Evolutionary conservation across 192 early-diverging fungal genomes (phyloP), one percentile per base, ranked within the genome.

Genomic region (Geranomyces michiganensis): DNA sequence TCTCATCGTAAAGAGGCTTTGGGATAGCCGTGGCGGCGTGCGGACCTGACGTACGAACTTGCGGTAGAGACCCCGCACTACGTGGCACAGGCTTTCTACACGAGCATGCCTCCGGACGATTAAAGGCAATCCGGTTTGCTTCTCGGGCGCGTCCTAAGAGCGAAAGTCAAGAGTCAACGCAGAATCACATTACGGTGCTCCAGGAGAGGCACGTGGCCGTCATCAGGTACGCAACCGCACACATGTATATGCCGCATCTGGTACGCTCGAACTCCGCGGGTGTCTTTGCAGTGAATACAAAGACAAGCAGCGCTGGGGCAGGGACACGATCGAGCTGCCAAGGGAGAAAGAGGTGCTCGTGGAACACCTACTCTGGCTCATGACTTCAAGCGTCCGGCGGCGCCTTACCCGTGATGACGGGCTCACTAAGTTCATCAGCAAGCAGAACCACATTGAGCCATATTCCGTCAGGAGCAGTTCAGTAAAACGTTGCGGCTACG

Each of bases 51-150:
- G 21, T 26, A 26, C 8, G 24, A 45, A 49, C 64, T 66, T 26
- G 44, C 64, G 47, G 47, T 26, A 21, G 13, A 66, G 46, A 29
- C 48, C n/a, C 64, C 45, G 27, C 8, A 66, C 8, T 66, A 66
- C 29, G 14, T 66, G 64, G 64, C 44, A 15, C 44, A 48, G 44
- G 46, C 64, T 26, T 66, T 66, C 64, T 66, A 66, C 46, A 10
- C 64, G 43, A 8, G 14, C 14, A 66, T 66, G 14, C 64, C 64
- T 13, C 64, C 64, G 14, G 13, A 8, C 10, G 7, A 46, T 8
- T 48, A 9, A 7, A 66, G 48, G 29, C 44, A 66, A 27, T 14
- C 48, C 27, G n/a, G 64, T 8, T 27, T 66, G 17, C 43, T 66
- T 29, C 22, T 66, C 44, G 64, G 27, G 6, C 64, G 64, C 9